Evolutionary conservation across 2,329 filamentous ascomycete species (phyloP).

Genomic region (Fusarium clavum): DNA sequence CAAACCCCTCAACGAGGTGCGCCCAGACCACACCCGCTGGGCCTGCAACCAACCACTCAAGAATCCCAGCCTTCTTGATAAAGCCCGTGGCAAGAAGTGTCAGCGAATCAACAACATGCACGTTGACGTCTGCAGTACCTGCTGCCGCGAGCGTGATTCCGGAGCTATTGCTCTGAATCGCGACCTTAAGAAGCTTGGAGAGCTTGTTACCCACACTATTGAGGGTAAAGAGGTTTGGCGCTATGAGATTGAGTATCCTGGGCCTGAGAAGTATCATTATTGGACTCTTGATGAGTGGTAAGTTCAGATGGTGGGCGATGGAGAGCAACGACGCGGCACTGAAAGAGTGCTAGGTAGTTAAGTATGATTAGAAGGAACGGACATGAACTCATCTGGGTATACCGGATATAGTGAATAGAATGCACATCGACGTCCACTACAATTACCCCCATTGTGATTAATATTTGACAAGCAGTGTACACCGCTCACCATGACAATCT

Average conservation of each 20-base stretch:
- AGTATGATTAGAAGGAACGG: not conserved
- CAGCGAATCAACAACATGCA: not conserved
- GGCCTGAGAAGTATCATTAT: not conserved
- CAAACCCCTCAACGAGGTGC: not conserved
- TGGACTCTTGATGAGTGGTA: not conserved
- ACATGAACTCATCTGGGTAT: too few relatives aligned
- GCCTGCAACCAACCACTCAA: not conserved
- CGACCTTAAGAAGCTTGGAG: not conserved
- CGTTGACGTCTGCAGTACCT: not conserved
- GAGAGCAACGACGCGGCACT: not conserved
- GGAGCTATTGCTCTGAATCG: not conserved
- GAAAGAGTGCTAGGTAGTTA: not conserved
- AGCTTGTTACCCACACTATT: not conserved
- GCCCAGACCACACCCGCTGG: not conserved
- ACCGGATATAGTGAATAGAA: not conserved
- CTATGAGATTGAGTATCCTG: not conserved
- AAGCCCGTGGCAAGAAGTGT: not conserved
- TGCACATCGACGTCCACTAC: rapidly evolving
- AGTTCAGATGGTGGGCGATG: rapidly evolving
- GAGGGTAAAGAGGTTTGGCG: not conserved
- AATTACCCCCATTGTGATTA: rapidly evolving
- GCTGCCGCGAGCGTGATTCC: not conserved
- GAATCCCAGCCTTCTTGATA: not conserved
- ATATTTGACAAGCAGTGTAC: too few relatives aligned
- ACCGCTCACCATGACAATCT: too few relatives aligned